These are phyloP conservation scores for Brassica balearica DNA, from an alignment of 441 rosid genomes.

Conservation along the genomic window DNA sequence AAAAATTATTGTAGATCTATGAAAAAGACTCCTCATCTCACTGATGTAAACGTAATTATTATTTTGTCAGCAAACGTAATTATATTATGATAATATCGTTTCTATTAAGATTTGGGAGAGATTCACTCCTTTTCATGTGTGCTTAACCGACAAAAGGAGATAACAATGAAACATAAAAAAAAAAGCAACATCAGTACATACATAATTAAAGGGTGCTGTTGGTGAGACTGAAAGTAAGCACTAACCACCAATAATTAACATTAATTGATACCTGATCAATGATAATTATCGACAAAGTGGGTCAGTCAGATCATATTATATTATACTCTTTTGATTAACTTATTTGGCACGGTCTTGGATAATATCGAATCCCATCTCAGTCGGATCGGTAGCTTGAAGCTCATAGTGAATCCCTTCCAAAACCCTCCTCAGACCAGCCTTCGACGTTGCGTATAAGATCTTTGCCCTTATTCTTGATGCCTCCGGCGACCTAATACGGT, in stretches of 20 bases:
- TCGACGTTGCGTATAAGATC: slow-evolving; percentile 86
- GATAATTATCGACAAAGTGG: slow-evolving; percentile 41
- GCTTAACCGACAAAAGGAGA: slow-evolving; percentile 40
- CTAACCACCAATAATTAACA: slow-evolving; percentile 44
- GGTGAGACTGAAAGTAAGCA: slow-evolving; percentile 36
- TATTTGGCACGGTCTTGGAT: slow-evolving; percentile 72
- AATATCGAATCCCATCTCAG: slow-evolving; percentile 92
- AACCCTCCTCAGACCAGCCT: slow-evolving; percentile 78
- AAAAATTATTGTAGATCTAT: not conserved
- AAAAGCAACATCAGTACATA: slow-evolving; percentile 27
- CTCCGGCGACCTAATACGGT: slow-evolving; percentile 72
- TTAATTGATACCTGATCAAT: slow-evolving; percentile 31
- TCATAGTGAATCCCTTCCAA: slow-evolving; percentile 89
- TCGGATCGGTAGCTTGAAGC: slow-evolving; percentile 87
- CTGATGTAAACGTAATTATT: not conserved
- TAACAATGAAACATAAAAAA: slow-evolving; percentile 1
- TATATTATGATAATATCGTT: not conserved
- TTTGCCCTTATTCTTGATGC: slow-evolving; percentile 91
- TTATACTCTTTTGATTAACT: not conserved
- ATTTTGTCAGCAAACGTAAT: not conserved
- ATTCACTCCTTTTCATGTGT: not conserved
- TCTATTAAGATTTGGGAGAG: not conserved
- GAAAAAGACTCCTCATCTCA: not conserved
- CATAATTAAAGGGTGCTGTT: slow-evolving; percentile 33
- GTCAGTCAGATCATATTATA: slow-evolving; percentile 30